These are phyloP conservation scores for Podaxis carcinomalis DNA, from an alignment of 768 basidiomycete species.

Conservation along the genomic window DNA sequence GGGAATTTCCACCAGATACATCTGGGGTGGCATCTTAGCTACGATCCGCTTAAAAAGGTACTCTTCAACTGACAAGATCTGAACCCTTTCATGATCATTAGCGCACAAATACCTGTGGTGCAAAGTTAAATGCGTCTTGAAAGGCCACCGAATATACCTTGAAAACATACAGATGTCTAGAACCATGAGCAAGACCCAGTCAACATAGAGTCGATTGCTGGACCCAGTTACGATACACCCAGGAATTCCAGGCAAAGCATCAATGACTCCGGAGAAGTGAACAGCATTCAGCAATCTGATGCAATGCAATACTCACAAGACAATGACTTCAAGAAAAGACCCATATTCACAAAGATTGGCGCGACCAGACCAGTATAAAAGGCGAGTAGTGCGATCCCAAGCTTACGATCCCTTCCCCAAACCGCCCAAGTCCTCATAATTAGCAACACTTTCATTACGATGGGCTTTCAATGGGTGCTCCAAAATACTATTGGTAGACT, in stretches of 20 bases:
- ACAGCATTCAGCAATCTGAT: background rate
- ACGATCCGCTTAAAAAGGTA: too few species aligned
- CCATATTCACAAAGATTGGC: constrained; percentile 1
- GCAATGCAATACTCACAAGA: background rate
- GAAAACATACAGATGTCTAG: constrained; percentile 4
- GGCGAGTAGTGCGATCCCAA: background rate
- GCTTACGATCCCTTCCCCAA: constrained; percentile 5
- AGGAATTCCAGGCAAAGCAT: background rate
- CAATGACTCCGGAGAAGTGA: background rate
- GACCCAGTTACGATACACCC: background rate
- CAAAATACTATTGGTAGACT: background rate
- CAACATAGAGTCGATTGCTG: constrained; percentile 3
- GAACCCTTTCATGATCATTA: constrained; percentile 9
- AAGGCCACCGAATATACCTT: background rate
- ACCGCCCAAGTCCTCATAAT: constrained; percentile 9
- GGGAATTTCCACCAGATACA: constrained; percentile 4
- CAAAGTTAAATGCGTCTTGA: background rate
- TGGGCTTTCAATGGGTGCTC: background rate
- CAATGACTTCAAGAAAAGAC: background rate
- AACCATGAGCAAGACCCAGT: constrained; percentile 8
- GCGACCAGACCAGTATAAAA: constrained; percentile 4
- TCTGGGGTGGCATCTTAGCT: background rate
- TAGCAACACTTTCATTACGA: background rate
- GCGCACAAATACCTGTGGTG: background rate
- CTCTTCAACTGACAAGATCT: background rate